These are phyloP conservation scores for Cladosporium colombiae DNA, from an alignment of 2,329 filamentous ascomycete species.

Conservation along the genomic window DNA sequence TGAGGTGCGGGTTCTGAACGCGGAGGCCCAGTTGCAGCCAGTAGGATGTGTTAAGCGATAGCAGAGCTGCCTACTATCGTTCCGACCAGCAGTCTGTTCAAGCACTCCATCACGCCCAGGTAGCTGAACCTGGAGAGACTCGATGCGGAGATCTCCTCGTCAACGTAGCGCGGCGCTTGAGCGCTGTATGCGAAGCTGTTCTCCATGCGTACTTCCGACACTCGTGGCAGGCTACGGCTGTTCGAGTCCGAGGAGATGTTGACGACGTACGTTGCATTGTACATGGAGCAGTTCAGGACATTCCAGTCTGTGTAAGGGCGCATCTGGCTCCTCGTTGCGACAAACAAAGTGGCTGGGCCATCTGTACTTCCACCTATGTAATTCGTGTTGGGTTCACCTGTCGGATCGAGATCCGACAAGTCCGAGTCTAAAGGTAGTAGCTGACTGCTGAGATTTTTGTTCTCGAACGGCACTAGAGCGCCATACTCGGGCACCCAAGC, in stretches of 20 bases:
- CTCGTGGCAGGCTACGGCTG: neutral
- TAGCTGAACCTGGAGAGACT: slow-evolving; percentile 1
- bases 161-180: neutral
- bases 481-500: slow-evolving; percentile 1
- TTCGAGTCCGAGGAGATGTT: slow-evolving; percentile 3
- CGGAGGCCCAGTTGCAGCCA: neutral
- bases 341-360: neutral
- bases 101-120: slow-evolving; percentile 6
- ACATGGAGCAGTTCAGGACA: slow-evolving; percentile 14
- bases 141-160: neutral
- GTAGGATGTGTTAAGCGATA: neutral
- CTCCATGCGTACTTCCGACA: neutral
- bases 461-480: neutral
- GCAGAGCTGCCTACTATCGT: neutral
- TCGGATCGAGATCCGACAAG: neutral
- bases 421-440: neutral
- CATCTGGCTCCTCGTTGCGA: slow-evolving; percentile 4
- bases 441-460: neutral
- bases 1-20: neutral
- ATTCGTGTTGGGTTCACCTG: neutral
- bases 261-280: slow-evolving; percentile 12
- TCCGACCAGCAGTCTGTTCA: slow-evolving; percentile 2
- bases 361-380: neutral
- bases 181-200: neutral
- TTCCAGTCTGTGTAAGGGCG: neutral